Conservation (phyloP, 345 rosid genomes). For the Populus pruinosa region DNA sequence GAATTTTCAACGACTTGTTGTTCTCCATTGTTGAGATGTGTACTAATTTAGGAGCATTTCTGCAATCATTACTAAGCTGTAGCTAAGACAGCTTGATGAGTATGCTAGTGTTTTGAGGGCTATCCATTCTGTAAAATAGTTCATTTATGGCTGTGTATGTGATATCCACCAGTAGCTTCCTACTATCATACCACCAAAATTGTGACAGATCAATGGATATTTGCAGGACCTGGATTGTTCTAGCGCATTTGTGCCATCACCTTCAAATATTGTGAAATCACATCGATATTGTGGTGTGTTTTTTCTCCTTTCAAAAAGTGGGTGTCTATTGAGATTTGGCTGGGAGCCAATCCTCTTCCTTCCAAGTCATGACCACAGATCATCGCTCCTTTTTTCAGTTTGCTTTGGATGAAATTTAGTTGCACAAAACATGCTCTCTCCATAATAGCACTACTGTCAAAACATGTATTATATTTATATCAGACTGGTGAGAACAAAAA, state of each 20-base stretch:
- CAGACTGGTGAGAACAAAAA: too few relatives aligned
- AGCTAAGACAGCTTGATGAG: background rate
- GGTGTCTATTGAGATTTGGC: background rate
- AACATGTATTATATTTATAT: too few relatives aligned
- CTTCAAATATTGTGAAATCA: background rate
- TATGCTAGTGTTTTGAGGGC: background rate
- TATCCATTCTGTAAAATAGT: conserved; percentile 11
- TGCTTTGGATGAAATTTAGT: background rate
- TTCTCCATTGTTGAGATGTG: conserved; percentile 24
- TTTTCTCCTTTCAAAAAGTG: background rate
- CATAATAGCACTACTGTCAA: background rate
- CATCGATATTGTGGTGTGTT: background rate
- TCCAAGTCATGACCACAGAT: background rate
- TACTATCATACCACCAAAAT: background rate
- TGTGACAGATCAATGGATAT: background rate
- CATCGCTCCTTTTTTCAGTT: background rate
- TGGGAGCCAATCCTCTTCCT: background rate
- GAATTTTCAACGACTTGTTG: conserved; percentile 63
- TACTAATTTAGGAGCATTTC: background rate
- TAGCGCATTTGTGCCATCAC: background rate
- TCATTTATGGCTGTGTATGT: background rate
- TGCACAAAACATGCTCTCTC: background rate
- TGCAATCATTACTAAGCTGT: conserved; percentile 7
- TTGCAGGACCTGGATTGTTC: background rate
- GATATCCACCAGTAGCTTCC: background rate